A percentile compares a stretch with the other conserved stretches of the same genome.
Evolutionary conservation across 2,329 filamentous ascomycete genomes (phyloP).

Genomic region (Pseudocercospora cruenta): DNA sequence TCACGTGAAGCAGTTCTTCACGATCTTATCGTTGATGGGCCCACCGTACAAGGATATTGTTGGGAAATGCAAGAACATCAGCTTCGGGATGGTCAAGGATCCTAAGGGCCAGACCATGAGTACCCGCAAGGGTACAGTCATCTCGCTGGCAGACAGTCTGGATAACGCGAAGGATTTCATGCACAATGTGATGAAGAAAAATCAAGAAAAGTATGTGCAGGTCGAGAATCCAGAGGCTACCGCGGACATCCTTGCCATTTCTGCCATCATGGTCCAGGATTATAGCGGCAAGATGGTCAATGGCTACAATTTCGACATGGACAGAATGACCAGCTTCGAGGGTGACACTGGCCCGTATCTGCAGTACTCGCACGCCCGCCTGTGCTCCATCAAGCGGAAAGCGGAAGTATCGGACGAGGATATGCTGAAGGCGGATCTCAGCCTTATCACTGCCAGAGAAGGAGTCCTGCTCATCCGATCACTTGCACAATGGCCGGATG

Average conservation of each 20-base stretch:
- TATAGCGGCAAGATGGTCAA: constrained; percentile 91
- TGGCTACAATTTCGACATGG: constrained; percentile 75
- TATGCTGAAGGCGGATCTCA: constrained; percentile 66
- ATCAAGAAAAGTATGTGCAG: constrained; percentile 86
- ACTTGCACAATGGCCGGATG: constrained; percentile 83
- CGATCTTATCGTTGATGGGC: constrained; percentile 65
- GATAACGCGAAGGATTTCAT: constrained; percentile 80
- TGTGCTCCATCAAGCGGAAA: constrained; percentile 64
- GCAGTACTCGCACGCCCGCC: constrained; percentile 78
- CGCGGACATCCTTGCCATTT: constrained; percentile 89
- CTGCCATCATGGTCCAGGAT: constrained; percentile 95
- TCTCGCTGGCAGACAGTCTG: constrained; percentile 55
- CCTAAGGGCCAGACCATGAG: constrained; percentile 60
- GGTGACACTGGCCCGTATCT: constrained; percentile 84
- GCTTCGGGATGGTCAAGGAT: constrained; percentile 65
- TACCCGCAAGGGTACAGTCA: constrained; percentile 60
- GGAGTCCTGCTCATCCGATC: constrained; percentile 74
- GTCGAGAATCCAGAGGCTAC: constrained; percentile 79
- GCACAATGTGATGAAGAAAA: constrained; percentile 96
- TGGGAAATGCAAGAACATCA: constrained; percentile 64
- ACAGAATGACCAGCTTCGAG: constrained; percentile 81
- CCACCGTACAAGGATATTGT: constrained; percentile 59
- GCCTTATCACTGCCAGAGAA: constrained; percentile 71
- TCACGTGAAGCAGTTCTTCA: constrained; percentile 67
- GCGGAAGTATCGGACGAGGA: constrained; percentile 57